These are phyloP conservation scores for Emergomyces orientalis DNA, from an alignment of 2,329 filamentous ascomycete genomes.

Conservation along the genomic window DNA sequence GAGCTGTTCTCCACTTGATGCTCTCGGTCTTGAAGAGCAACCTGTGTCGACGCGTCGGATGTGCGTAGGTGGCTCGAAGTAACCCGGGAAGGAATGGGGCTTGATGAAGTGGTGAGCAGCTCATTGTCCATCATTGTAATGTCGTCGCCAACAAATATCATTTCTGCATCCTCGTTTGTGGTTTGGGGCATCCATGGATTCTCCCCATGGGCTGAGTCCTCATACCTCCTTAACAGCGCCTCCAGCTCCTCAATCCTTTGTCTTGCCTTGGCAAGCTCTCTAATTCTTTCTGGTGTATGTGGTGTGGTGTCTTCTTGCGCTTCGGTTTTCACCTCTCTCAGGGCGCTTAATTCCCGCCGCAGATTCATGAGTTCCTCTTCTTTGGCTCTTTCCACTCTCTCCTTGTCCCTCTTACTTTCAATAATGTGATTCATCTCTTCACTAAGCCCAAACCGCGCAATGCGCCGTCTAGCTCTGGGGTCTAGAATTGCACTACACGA, in stretches of 20 bases:
- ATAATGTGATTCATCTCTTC: constrained; percentile 39
- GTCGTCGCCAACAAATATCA: constrained; percentile 15
- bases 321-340: constrained; percentile 21
- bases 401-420: constrained; percentile 29
- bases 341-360: constrained; percentile 19
- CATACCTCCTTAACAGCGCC: constrained; percentile 6
- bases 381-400: constrained; percentile 21
- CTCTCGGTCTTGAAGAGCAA: constrained; percentile 8
- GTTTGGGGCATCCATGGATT: background rate
- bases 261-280: constrained; percentile 2
- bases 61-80: background rate
- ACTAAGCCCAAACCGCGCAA: constrained; percentile 38
- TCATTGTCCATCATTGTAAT: constrained; percentile 6
- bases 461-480: constrained; percentile 34
- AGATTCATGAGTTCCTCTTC: constrained; percentile 24
- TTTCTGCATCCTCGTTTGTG: constrained; percentile 16
- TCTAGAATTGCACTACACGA: constrained; percentile 38
- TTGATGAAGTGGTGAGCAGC: constrained; percentile 4
- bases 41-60: constrained; percentile 9
- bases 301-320: constrained; percentile 7
- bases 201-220: background rate
- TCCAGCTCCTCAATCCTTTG: constrained; percentile 18
- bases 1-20: constrained; percentile 10
- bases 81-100: background rate
- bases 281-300: constrained; percentile 19